Conservation (phyloP, 768 basidiomycete species). For the Termitomyces sp. region DNA sequence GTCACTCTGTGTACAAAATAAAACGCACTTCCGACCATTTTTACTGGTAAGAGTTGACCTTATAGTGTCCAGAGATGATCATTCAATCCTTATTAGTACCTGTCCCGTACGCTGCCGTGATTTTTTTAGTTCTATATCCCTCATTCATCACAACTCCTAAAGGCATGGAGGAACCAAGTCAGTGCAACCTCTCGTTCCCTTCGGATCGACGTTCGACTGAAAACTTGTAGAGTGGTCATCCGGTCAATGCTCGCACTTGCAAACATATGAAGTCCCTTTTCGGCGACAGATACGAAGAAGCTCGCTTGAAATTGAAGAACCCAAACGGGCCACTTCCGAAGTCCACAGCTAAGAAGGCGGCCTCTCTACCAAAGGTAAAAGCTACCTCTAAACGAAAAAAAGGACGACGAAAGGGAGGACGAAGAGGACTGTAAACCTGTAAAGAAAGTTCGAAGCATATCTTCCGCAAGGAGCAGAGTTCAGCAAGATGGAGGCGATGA, state of each 20-base stretch:
- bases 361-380: constrained; percentile 14
- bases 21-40: constrained; percentile 42
- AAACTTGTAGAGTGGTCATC: constrained; percentile 22
- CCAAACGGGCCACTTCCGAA: constrained; percentile 26
- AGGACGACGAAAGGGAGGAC: constrained; percentile 16
- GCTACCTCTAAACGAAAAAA: constrained; percentile 19
- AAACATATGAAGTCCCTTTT: constrained; percentile 41
- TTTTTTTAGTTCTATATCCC: background rate
- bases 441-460: constrained; percentile 11
- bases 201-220: background rate
- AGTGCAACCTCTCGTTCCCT: background rate
- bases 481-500: constrained; percentile 22
- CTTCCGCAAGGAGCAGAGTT: constrained; percentile 13
- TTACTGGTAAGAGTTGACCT: constrained; percentile 25
- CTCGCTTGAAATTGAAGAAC: constrained; percentile 38
- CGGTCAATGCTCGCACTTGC: constrained; percentile 44
- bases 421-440: constrained; percentile 8
- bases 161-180: constrained; percentile 32
- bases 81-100: constrained; percentile 18
- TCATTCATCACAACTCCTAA: background rate
- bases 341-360: constrained; percentile 17
- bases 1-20: constrained; percentile 37
- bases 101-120: constrained; percentile 24
- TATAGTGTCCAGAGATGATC: background rate
- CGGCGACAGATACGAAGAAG: constrained; percentile 42